These are phyloP conservation scores for Scedosporium apiospermum DNA, from an alignment of 2,329 filamentous ascomycete genomes.

Conservation along the genomic window DNA sequence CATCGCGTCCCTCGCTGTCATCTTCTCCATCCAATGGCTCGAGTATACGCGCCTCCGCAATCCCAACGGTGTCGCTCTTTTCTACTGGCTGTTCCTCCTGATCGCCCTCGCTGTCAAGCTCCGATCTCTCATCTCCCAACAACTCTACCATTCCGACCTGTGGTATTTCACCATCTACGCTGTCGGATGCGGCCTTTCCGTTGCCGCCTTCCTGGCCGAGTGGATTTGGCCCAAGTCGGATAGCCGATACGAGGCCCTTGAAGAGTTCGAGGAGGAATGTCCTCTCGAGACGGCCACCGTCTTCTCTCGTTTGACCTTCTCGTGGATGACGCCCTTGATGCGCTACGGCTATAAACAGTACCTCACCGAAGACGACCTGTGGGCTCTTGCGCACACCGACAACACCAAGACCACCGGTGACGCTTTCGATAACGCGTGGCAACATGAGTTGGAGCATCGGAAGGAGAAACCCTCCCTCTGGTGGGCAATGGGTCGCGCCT, in stretches of 20 bases:
- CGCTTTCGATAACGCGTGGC: slow-evolving; percentile 67
- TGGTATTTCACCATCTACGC: slow-evolving; percentile 73
- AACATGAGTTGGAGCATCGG: slow-evolving; percentile 56
- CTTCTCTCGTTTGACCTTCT: slow-evolving; percentile 88
- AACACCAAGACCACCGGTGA: slow-evolving; percentile 65
- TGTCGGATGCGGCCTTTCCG: slow-evolving; percentile 59
- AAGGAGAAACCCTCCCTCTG: slow-evolving; percentile 66
- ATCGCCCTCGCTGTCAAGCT: slow-evolving; percentile 74
- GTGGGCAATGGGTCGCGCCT: slow-evolving; percentile 74
- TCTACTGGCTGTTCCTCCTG: slow-evolving; percentile 85
- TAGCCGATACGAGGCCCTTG: slow-evolving; percentile 49
- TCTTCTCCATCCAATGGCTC: slow-evolving; percentile 74
- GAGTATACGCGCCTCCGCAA: slow-evolving; percentile 78
- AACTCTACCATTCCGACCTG: slow-evolving; percentile 54
- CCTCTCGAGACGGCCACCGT: slow-evolving; percentile 86
- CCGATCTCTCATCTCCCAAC: slow-evolving; percentile 72
- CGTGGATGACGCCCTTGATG: slow-evolving; percentile 99
- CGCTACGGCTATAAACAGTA: slow-evolving; percentile 85
- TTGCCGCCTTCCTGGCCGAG: slow-evolving; percentile 67
- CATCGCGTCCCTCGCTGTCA: slow-evolving; percentile 60
- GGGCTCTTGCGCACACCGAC: slow-evolving; percentile 77
- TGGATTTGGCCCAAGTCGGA: slow-evolving; percentile 70
- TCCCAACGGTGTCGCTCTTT: slow-evolving; percentile 77
- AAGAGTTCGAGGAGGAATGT: slow-evolving; percentile 45
- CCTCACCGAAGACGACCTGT: slow-evolving; percentile 89